These are phyloP conservation scores for Euphrasia arctica DNA, from an alignment of 305 asterid species.

Conservation along the genomic window DNA sequence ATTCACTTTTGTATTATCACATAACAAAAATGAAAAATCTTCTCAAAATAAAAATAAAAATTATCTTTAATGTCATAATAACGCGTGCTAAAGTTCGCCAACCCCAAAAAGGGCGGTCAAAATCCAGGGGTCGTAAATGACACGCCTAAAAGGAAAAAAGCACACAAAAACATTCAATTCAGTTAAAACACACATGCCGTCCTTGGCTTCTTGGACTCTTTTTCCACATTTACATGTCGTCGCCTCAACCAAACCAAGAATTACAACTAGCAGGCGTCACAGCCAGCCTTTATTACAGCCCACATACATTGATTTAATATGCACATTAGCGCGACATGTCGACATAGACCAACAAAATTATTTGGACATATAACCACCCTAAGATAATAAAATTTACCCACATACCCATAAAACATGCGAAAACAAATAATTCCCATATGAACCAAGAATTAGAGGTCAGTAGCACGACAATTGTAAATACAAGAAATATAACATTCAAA, in stretches of 20 bases:
- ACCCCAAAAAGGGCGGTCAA: conserved; percentile 10
- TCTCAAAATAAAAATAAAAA: conserved; percentile 15
- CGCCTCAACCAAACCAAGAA: too few species aligned
- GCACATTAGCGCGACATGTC: too few species aligned
- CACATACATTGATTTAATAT: too few species aligned
- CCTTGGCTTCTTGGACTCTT: background rate
- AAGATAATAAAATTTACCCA: too few species aligned
- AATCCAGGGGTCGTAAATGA: background rate
- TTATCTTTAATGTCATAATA: conserved; percentile 9
- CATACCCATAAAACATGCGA: too few species aligned
- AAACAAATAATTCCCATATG: too few species aligned
- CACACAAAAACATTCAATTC: conserved; percentile 16
- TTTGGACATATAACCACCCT: too few species aligned
- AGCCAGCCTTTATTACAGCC: background rate
- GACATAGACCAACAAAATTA: too few species aligned
- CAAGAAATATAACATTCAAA: too few species aligned
- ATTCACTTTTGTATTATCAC: conserved; percentile 9
- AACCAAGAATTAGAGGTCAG: too few species aligned
- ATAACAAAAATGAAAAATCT: conserved; percentile 11
- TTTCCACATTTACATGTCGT: background rate
- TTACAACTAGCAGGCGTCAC: conserved; percentile 2
- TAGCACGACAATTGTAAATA: too few species aligned
- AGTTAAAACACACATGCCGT: conserved; percentile 4
- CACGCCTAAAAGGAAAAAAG: conserved; percentile 1
- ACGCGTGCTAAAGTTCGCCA: conserved; percentile 14